Conservation (phyloP, 192 early-diverging fungal species). For the Linnemannia elongata region DNA sequence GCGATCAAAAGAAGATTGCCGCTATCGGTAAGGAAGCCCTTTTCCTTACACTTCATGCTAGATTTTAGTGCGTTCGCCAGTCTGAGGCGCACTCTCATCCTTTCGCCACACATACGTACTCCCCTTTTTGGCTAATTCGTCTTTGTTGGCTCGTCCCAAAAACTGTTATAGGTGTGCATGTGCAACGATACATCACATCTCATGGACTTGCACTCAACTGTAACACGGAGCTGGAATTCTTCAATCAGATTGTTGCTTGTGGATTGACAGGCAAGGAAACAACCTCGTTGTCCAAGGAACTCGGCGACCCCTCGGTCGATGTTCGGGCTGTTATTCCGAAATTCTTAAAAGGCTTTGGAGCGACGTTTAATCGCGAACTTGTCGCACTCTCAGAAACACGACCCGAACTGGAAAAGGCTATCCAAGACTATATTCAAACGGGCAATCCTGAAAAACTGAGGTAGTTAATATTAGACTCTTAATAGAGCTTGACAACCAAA, state of each 20-base stretch:
- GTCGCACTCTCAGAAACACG: slow-evolving; percentile 55
- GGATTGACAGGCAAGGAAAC: slow-evolving; percentile 84
- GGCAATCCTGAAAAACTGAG: slow-evolving; percentile 2
- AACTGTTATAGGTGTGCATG: slow-evolving; percentile 77
- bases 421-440: slow-evolving; percentile 21
- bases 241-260: slow-evolving; percentile 91
- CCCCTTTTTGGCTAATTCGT: background rate
- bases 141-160: background rate
- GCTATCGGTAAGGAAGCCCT: slow-evolving; percentile 81
- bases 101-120: background rate
- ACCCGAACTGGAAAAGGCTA: slow-evolving; percentile 32
- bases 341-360: slow-evolving; percentile 61
- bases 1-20: slow-evolving; percentile 87
- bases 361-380: slow-evolving; percentile 60
- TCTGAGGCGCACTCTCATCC: background rate
- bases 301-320: slow-evolving; percentile 19
- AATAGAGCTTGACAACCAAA: no score
- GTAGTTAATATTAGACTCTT: background rate
- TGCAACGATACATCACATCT: slow-evolving; percentile 87
- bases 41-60: background rate
- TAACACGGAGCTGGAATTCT: slow-evolving; percentile 90
- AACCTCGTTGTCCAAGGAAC: slow-evolving; percentile 78
- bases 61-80: background rate
- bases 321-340: slow-evolving; percentile 69
- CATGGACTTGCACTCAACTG: slow-evolving; percentile 98